A percentile compares a stretch with the other conserved stretches of the same genome.
These are phyloP conservation scores for Microstegium vimineum DNA, from an alignment of 176 grass and related monocot species.

Conservation along the genomic window DNA sequence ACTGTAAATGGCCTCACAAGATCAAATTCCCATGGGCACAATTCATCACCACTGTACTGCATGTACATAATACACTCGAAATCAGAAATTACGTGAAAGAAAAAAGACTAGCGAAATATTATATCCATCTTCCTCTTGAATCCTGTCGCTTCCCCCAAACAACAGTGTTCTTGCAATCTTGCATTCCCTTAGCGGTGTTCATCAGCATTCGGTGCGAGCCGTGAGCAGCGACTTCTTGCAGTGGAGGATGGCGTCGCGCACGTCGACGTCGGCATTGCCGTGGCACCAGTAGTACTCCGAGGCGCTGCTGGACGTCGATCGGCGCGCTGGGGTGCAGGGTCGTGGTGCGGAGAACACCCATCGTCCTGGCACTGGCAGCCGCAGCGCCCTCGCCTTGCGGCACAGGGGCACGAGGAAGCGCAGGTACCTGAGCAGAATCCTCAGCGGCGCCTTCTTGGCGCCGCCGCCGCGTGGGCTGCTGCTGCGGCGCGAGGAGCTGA, in stretches of 20 bases:
- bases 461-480: not conserved
- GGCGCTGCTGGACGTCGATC: conserved; percentile 35
- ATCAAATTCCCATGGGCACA: conserved; percentile 35
- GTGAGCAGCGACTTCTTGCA: conserved; percentile 71
- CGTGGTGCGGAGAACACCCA: conserved; percentile 18
- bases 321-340: conserved; percentile 10
- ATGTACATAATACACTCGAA: conserved; percentile 21
- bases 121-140: not conserved
- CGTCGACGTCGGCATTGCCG: conserved; percentile 69
- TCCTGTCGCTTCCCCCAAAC: not conserved
- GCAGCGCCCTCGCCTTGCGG: conserved; percentile 60
- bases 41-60: conserved; percentile 15
- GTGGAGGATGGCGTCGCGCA: conserved; percentile 86
- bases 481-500: conserved; percentile 17
- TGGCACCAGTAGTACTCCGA: conserved; percentile 64
- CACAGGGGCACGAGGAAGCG: conserved; percentile 69
- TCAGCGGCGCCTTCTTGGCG: conserved; percentile 32
- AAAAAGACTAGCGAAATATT: too few species aligned
- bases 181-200: conserved; percentile 22
- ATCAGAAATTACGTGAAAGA: conserved; percentile 11
- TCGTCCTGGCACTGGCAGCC: not conserved
- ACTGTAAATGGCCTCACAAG: conserved; percentile 32
- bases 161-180: conserved; percentile 1
- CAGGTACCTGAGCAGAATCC: conserved; percentile 69
- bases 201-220: not conserved